Evolutionary conservation across 106 monocot genomes (phyloP), one percentile per base, ranked within the genome.

Genomic region (Chionographis japonica): DNA sequence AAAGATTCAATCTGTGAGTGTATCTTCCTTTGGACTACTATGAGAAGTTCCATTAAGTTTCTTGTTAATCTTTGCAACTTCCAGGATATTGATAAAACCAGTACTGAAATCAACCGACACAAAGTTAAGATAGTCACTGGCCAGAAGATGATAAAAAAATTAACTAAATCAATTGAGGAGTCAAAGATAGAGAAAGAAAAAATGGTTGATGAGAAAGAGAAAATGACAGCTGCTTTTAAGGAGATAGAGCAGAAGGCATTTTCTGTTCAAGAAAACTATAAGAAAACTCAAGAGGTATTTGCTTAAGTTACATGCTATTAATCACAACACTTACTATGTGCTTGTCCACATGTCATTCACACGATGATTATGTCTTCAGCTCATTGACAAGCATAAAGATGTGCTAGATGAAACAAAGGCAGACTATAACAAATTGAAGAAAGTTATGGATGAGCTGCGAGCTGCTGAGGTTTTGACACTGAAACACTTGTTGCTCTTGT

Each of bases 21-120:
- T 61, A 63, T 60, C 4, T 3, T 15, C 6, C 14, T 13, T 59
- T 40, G 8, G 10, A 38, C 7, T 54, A 38, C 18, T 37, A 3
- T 68, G 13, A 43, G 35, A 7, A 6, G 50, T 27, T 49, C 51
- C 4, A 6, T 9, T 8, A 2, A 6, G 12, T 13, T 46, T 12
- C 54, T 65, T n/a, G 16, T 52, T 50, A 70, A 55, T 37, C 7
- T 66, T 37, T 39, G 0, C 11, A 14, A 8, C 49, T 69, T 18
- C 17, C 72, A 97, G 92, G 86, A 97, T 63, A 89, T 97, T 74
- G 92, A 97, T 84, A 97, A 90, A 89, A 80, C 77, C 50, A 78
- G 78, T 40, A 92, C 85, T 41, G 97, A 90, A 61, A 83, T 92
- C 52, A 97, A 97, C 52, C 97, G 80, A 35, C 77, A 78, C 63